Evolutionary conservation across 2,329 filamentous ascomycete species (phyloP), one percentile per base, ranked within the genome.

Genomic region (Incumbomyces lentus): DNA sequence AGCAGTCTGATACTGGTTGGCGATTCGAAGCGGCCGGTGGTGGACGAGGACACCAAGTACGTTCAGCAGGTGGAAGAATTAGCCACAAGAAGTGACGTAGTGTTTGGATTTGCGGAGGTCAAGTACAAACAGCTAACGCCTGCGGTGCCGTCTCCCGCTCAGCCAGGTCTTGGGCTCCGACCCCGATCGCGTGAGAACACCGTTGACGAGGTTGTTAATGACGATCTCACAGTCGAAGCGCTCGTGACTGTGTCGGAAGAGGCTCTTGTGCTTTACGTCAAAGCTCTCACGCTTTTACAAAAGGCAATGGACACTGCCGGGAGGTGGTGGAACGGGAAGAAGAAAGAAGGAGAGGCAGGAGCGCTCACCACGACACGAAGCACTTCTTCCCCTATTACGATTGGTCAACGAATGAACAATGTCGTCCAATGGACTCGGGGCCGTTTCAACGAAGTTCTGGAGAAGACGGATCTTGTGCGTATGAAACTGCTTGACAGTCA

Each of bases 101-200:
- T 98, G 2, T 98, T 89, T 62, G 89, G 90, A 2, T 96, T 98
- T 65, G 92, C 92, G 5, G 90, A 98, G 67, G 90, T 98, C 60
- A 98, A 98, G 66, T 95, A 93, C 67, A 92, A 93, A 65, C 92
- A 98, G 64, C 75, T 98, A n/a, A 79, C 95, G 41, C 92, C 92
- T 2, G 70, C 92, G 37, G 81, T 86, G 1, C 92, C 90, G 1
- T 90, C 85, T 3, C 62, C 62, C 17, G 16, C 44, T 36, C 65
- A 67, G 29, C 55, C 60, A 5, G 64, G 68, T 34, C 47, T 65
- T 40, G 52, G 58, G 32, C 46, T 63, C 49, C 34, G 63, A 48
- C 47, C 54, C 36, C 47, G 58, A 6, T 52, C 55, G 18, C 47
- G 56, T 12, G 56, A 58, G 22, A 56, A 51, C 45, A 54, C 55